A percentile compares a stretch with the other conserved stretches of the same genome.
Conservation (phyloP, 305 asterid species). For the Petunia hybrid region DNA sequence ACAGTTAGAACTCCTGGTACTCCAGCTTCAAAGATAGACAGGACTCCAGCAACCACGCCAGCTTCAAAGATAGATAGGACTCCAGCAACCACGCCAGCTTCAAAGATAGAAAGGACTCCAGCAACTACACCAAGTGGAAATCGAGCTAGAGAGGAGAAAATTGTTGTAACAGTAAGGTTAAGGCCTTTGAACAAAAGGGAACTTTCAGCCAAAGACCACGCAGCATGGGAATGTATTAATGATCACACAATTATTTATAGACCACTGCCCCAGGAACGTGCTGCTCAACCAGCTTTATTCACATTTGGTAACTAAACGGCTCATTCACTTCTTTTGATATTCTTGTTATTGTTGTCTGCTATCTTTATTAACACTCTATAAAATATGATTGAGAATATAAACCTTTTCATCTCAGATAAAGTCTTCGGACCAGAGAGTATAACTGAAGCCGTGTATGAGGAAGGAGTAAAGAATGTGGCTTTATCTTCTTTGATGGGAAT, state of each 20-base stretch:
- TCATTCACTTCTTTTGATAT: background rate
- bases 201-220: conserved; percentile 71
- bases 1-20: conserved; percentile 77
- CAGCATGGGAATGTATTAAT: conserved; percentile 88
- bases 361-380: conserved; percentile 6
- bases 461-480: conserved; percentile 94
- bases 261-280: conserved; percentile 67
- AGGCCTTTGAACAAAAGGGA: conserved; percentile 95
- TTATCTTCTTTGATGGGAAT: conserved; percentile 96
- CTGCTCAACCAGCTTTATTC: conserved; percentile 61
- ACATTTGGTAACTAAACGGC: conserved; percentile 65
- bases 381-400: conserved; percentile 28
- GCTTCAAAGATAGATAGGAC: conserved; percentile 75
- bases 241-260: conserved; percentile 75
- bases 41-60: conserved; percentile 72
- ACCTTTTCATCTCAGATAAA: conserved; percentile 59
- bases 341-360: background rate
- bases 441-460: conserved; percentile 82
- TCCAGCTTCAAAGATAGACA: conserved; percentile 73
- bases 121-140: conserved; percentile 72
- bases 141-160: conserved; percentile 80
- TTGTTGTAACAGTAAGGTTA: conserved; percentile 85
- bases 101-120: conserved; percentile 78
- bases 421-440: conserved; percentile 82
- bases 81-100: conserved; percentile 69